Base-by-base conservation (phyloP, 177 flowering plant species). In the Tripterygium wilfordii region DNA sequence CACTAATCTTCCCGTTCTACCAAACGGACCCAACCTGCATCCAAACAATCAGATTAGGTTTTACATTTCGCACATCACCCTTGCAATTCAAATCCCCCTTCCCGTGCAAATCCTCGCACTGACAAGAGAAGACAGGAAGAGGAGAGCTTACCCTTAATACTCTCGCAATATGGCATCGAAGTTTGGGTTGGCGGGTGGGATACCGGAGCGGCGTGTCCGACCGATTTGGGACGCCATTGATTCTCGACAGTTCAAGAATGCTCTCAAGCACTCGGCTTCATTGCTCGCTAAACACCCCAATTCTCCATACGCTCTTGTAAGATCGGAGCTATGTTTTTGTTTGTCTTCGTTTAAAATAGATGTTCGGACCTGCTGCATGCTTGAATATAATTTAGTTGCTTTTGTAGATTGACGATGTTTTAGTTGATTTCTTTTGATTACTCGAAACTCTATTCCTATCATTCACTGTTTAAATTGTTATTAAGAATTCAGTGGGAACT, bases 141-240 rank as follows among this genome's bases (percentile, higher is more conserved):
- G n/a, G n/a, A n/a, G n/a, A n/a, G n/a, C n/a, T n/a, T n/a, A n/a
- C n/a, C n/a, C n/a, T n/a, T n/a, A n/a, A n/a, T n/a, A n/a, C n/a
- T n/a, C n/a, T n/a, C n/a, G n/a, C n/a, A n/a, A 36, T 56, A 83
- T 86, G 95, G 77, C 86, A 15, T 78, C 88, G 35, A 88, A 81
- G 65, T 74, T 77, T 61, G 95, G 95, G 5, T 60, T 79, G 62
- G 92, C 95, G 2, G 91, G 95, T 2, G 98, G 91, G 16, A 74
- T 90, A 31, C 98, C 96, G 51, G 98, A 92, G 72, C 90, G 98
- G n/a, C 66, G 87, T 13, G 79, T 86, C 46, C 87, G 98, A 21
- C 95, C 96, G 19, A 79, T 92, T 10, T 85, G 95, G 96, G 98
- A 91, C 49, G 97, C 96, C 37, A 72, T 86, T 52, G 98, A 92